These are phyloP conservation scores for Hyphopichia fennica DNA, from an alignment of 1,139 yeast genomes.

Conservation along the genomic window DNA sequence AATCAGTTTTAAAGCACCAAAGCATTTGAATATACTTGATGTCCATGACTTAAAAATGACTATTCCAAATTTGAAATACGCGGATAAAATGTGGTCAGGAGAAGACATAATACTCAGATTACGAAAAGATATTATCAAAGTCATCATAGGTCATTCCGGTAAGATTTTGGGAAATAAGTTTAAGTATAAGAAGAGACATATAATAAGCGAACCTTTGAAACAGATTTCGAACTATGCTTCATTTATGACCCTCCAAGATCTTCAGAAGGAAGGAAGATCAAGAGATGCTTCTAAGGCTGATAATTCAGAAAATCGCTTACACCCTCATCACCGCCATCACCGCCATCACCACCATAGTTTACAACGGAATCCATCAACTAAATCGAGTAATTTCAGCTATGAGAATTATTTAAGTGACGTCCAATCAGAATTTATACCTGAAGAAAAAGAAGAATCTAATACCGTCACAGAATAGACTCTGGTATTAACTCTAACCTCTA, in stretches of 20 bases:
- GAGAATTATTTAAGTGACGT: not conserved
- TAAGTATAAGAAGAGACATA: constrained; percentile 34
- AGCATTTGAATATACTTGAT: constrained; percentile 64
- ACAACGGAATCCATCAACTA: not conserved
- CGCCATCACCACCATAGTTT: constrained; percentile 7
- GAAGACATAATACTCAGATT: constrained; percentile 67
- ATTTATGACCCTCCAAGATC: constrained; percentile 40
- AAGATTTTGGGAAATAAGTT: constrained; percentile 78
- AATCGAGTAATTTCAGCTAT: not conserved
- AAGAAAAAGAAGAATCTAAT: not conserved
- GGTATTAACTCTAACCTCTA: no score
- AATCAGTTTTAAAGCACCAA: constrained; percentile 77
- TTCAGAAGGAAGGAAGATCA: constrained; percentile 32
- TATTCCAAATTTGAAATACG: constrained; percentile 65
- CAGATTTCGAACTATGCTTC: constrained; percentile 44
- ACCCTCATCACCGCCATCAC: constrained; percentile 5
- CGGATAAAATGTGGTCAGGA: constrained; percentile 74
- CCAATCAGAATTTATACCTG: not conserved
- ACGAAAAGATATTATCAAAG: constrained; percentile 66
- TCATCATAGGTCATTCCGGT: constrained; percentile 75
- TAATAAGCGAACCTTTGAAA: constrained; percentile 38
- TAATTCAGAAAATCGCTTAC: constrained; percentile 6
- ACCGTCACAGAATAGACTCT: no score
- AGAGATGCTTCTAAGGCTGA: constrained; percentile 19
- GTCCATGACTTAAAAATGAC: constrained; percentile 66